Evolutionary conservation across 441 rosid genomes (phyloP), one percentile per base, ranked within the genome.

Genomic region (Hura crepitans): DNA sequence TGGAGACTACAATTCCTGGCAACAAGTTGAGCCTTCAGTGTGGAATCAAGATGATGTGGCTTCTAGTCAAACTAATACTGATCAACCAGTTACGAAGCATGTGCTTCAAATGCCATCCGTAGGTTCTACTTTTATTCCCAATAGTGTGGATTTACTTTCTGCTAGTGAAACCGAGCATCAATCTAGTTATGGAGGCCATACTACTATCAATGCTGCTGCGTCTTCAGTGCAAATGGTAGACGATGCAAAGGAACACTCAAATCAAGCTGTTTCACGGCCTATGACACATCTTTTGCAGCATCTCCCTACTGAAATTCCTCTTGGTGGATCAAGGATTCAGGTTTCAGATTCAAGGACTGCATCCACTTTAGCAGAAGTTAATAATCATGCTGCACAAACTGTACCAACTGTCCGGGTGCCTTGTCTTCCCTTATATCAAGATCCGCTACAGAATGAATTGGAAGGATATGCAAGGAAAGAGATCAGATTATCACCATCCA

Each of bases 371-470:
- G 33, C 73, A 12, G 75, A 71, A 67, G 61, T 70, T 73, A 72
- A 37, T 56, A 76, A 65, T 75, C 81, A 5, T 74, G 64, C 80
- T 42, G 67, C 68, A 53, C 91, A 76, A 65, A 72, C 72, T 73
- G 67, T 71, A 22, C 46, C 62, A 59, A 55, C 71, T 53, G 75
- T 68, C n/a, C 82, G 79, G 68, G 59, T 74, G 63, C 87, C 89
- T 6, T 62, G 43, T 75, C n/a, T n/a, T n/a, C 81, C 82, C 23
- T 20, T 71, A 37, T 72, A 10, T 72, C 69, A 23, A 9, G 96
- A 93, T 73, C 97, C 98, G 14, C 91, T 93, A 71, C 91, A 89
- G 74, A 77, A 79, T 74, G 99, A 96, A 77, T 75, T 91, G 82
- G 96, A 93, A 87, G 85, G 74, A 27, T 96, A 68, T 49, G 53